phyloP scores from a whole-genome alignment of 805 yeast genomes.

The Ogataea minuta region DNA sequence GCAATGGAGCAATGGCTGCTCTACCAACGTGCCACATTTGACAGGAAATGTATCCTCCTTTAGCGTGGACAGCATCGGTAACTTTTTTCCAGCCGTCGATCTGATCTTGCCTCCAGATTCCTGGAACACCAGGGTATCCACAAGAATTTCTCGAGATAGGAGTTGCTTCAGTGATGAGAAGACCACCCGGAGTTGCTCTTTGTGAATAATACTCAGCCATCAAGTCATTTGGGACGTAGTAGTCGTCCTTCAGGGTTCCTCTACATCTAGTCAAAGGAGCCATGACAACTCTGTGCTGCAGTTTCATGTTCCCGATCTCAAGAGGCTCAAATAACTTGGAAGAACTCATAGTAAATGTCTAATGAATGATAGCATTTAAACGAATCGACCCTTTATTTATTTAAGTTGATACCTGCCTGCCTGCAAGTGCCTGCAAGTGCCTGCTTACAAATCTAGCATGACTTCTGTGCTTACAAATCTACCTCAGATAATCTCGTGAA shows the following conservation, averaged over 20 bases:
- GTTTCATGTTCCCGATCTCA: conserved; percentile 35
- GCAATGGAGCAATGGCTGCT: conserved; percentile 34
- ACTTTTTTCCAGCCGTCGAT: conserved; percentile 46
- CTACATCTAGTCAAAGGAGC: conserved; percentile 53
- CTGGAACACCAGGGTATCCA: conserved; percentile 45
- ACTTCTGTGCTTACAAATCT: too few relatives aligned
- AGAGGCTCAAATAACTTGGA: conserved; percentile 30
- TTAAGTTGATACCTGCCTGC: too few relatives aligned
- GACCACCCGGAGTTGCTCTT: conserved; percentile 57
- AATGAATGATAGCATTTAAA: too few relatives aligned
- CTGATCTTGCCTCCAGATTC: conserved; percentile 47
- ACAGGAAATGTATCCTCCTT: conserved; percentile 41
- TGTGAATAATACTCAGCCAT: conserved; percentile 50
- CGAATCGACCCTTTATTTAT: too few relatives aligned
- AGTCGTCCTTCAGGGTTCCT: conserved; percentile 28
- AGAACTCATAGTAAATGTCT: too few relatives aligned
- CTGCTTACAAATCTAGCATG: too few relatives aligned
- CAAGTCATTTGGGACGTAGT: conserved; percentile 40
- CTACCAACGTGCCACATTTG: conserved; percentile 53
- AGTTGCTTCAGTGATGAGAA: conserved; percentile 57
- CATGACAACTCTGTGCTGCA: conserved; percentile 40
- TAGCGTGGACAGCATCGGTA: conserved; percentile 45
- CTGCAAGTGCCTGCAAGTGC: too few relatives aligned
- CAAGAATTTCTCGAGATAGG: conserved; percentile 42
- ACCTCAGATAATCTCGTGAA: too few relatives aligned